Evolutionary conservation across 495 filamentous ascomycete species (phyloP).

Genomic region (Ascobolus immersus): DNA sequence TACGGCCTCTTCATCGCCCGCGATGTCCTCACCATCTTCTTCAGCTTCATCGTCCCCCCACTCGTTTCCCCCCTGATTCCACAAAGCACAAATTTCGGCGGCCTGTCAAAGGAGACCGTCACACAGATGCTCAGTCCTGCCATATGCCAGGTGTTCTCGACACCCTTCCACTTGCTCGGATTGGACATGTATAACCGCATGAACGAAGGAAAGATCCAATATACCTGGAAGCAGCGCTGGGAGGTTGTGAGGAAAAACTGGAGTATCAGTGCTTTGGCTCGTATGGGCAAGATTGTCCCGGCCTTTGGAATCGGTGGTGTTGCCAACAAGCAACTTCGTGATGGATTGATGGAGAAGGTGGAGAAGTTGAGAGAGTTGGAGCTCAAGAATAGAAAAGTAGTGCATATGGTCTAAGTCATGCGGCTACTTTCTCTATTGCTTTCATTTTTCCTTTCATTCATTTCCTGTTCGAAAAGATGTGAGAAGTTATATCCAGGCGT

Average conservation of each 20-base stretch:
- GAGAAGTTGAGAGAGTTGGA: conserved; percentile 13
- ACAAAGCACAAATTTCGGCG: conserved; percentile 17
- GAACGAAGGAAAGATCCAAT: conserved; percentile 17
- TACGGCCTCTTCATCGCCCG: conserved; percentile 60
- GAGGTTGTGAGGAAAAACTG: conserved; percentile 48
- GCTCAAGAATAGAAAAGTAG: not conserved
- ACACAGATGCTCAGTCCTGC: conserved; percentile 69
- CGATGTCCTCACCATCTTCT: conserved; percentile 81
- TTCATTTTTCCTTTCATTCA: conserved; percentile 1
- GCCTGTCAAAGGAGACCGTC: conserved; percentile 24
- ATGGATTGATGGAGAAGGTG: conserved; percentile 27
- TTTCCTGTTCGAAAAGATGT: conserved; percentile 2
- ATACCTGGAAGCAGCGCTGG: conserved; percentile 32
- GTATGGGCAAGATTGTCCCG: conserved; percentile 77
- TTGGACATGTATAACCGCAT: conserved; percentile 70
- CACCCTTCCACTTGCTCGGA: conserved; percentile 69
- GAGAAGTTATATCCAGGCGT: too few species aligned
- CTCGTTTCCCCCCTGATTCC: conserved; percentile 38
- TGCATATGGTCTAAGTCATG: not conserved
- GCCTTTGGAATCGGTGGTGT: conserved; percentile 87
- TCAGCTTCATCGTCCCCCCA: conserved; percentile 72
- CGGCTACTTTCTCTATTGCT: too few species aligned
- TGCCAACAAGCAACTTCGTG: conserved; percentile 52
- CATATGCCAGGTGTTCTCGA: conserved; percentile 53
- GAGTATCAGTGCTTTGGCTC: conserved; percentile 44